Conservation (phyloP, 1,284 basidiomycete genomes). For the Malassezia sp. region DNA sequence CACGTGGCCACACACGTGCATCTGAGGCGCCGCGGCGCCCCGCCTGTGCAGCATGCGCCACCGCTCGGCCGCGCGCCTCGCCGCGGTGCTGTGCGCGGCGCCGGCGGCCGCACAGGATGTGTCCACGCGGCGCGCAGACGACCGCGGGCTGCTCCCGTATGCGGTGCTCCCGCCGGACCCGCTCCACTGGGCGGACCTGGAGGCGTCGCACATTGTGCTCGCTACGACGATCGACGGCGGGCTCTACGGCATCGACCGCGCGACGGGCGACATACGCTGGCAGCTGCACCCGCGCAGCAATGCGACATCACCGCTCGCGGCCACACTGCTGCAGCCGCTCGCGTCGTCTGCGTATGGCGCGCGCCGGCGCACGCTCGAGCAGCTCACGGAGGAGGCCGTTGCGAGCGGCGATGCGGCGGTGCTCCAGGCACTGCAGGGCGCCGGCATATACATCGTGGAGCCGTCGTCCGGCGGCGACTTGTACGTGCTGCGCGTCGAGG, state of each 20-base stretch:
- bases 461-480: conserved; percentile 72
- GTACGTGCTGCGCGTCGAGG: conserved; percentile 56
- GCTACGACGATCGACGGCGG: conserved; percentile 80
- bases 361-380: conserved; percentile 28
- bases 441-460: conserved; percentile 77
- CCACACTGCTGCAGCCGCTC: conserved; percentile 25
- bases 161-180: conserved; percentile 8
- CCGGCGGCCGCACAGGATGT: not conserved
- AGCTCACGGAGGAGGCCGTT: conserved; percentile 21
- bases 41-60: not conserved
- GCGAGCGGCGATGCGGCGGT: conserved; percentile 10
- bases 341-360: conserved; percentile 32
- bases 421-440: conserved; percentile 50
- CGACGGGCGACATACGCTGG: conserved; percentile 53
- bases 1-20: not conserved
- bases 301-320: conserved; percentile 12
- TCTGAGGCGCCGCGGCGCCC: too few species aligned
- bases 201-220: conserved; percentile 64
- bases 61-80: not conserved
- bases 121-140: too few species aligned
- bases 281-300: conserved; percentile 11
- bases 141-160: conserved; percentile 5
- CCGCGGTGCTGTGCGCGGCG: conserved; percentile 3
- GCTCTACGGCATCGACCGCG: conserved; percentile 72
- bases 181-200: conserved; percentile 48